Evolutionary conservation across 1,284 basidiomycete species (phyloP).

Genomic region (Irpex sp.): DNA sequence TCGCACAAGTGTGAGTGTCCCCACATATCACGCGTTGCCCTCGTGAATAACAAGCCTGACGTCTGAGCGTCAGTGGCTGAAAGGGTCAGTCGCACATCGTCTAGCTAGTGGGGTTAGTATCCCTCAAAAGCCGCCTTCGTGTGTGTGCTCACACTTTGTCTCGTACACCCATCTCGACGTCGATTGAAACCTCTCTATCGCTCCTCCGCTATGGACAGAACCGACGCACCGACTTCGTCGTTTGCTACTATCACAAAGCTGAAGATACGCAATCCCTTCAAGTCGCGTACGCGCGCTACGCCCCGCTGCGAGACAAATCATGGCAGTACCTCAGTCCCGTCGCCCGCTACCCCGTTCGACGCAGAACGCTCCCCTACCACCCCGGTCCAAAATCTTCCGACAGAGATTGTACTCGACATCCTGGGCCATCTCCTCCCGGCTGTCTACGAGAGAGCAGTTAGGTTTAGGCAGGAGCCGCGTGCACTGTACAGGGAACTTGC

Average conservation of each 20-base stretch:
- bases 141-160: background rate
- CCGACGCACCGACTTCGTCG: slow-evolving; percentile 1
- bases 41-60: background rate
- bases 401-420: slow-evolving; percentile 12
- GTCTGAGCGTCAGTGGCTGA: background rate
- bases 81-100: background rate
- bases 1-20: background rate
- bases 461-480: slow-evolving; percentile 5
- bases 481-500: slow-evolving; percentile 8
- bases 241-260: slow-evolving; percentile 3
- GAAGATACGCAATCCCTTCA: slow-evolving; percentile 1
- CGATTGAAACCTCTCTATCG: background rate
- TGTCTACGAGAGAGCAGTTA: slow-evolving; percentile 5
- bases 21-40: background rate
- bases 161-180: background rate
- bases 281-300: slow-evolving; percentile 5
- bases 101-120: background rate
- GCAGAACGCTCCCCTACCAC: slow-evolving; percentile 8
- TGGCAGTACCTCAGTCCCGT: slow-evolving; percentile 12
- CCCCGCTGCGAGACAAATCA: background rate
- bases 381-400: slow-evolving; percentile 12
- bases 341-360: background rate
- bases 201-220: slow-evolving; percentile 9
- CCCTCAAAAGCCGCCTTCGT: slow-evolving; percentile 3
- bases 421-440: slow-evolving; percentile 10